These are phyloP conservation scores for Euphorbia peplus DNA, from an alignment of 345 rosid species.

Conservation along the genomic window DNA sequence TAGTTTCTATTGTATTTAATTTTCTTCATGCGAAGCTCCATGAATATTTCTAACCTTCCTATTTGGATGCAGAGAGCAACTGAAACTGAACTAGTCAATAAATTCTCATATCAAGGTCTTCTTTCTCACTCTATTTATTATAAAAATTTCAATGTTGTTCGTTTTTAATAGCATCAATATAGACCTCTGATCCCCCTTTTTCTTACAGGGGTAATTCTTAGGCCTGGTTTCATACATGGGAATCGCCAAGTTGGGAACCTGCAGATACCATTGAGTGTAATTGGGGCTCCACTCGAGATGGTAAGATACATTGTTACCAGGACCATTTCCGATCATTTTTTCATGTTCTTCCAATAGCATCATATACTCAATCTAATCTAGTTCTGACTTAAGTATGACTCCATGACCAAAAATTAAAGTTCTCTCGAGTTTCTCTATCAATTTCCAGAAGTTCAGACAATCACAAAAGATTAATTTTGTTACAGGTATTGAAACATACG, in stretches of 20 bases:
- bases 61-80: slow-evolving; percentile 49
- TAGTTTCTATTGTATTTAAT: background rate
- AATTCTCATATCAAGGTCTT: slow-evolving; percentile 44
- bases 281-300: slow-evolving; percentile 64
- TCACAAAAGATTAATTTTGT: background rate
- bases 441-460: too few relatives aligned
- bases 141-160: background rate
- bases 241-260: slow-evolving; percentile 47
- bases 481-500: slow-evolving; percentile 51
- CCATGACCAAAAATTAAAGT: background rate
- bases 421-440: too few relatives aligned
- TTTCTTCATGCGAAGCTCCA: background rate
- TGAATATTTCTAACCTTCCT: slow-evolving; percentile 3
- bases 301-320: slow-evolving; percentile 21
- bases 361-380: background rate
- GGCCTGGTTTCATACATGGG: slow-evolving; percentile 72
- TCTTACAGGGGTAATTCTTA: slow-evolving; percentile 46
- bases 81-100: slow-evolving; percentile 43
- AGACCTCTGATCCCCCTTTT: background rate
- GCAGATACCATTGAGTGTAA: slow-evolving; percentile 48
- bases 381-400: background rate
- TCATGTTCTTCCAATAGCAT: background rate
- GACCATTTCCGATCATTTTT: background rate
- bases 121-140: background rate
- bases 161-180: background rate